Percentiles rank a stretch among this genome's conserved stretches.
These are phyloP conservation scores for Arthrobotrys sinensis DNA, from an alignment of 2,329 filamentous ascomycete genomes.

Conservation along the genomic window DNA sequence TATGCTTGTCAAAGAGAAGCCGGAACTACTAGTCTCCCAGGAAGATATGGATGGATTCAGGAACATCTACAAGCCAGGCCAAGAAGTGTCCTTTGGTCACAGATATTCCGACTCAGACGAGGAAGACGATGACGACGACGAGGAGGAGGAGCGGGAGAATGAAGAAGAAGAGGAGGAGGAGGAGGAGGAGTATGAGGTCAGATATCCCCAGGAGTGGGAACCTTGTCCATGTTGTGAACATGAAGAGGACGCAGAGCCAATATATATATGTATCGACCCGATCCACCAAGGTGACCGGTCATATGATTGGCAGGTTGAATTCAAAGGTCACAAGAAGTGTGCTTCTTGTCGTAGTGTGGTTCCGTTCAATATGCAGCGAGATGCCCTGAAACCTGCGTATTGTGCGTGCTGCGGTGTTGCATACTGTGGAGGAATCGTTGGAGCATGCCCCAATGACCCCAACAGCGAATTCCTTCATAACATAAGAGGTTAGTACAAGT, in stretches of 20 bases:
- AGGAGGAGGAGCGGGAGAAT: not conserved
- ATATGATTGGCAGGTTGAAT: not conserved
- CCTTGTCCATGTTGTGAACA: conserved; percentile 40
- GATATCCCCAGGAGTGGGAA: not conserved
- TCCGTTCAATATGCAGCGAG: conserved; percentile 12
- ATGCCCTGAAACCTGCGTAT: conserved; percentile 23
- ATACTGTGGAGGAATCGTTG: conserved; percentile 34
- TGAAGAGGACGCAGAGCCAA: conserved; percentile 17
- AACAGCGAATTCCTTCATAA: conserved; percentile 7
- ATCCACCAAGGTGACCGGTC: conserved; percentile 18
- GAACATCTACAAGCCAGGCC: conserved; percentile 44
- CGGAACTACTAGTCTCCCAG: conserved; percentile 33
- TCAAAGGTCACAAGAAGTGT: conserved; percentile 43
- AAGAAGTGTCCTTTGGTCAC: conserved; percentile 22
- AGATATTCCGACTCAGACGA: conserved; percentile 1
- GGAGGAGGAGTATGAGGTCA: conserved; percentile 15
- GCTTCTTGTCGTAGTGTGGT: conserved; percentile 8
- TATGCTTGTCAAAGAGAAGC: conserved; percentile 57
- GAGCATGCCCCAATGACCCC: not conserved
- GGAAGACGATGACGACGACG: conserved; percentile 17
- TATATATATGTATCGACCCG: conserved; percentile 37
- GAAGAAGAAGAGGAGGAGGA: conserved; percentile 33
- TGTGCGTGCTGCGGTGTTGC: conserved; percentile 34
- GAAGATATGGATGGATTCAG: conserved; percentile 33
- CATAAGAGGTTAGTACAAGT: conserved; percentile 25